Evolutionary conservation across 2,329 filamentous ascomycete genomes (phyloP).

Genomic region (Alternaria ethzedia): DNA sequence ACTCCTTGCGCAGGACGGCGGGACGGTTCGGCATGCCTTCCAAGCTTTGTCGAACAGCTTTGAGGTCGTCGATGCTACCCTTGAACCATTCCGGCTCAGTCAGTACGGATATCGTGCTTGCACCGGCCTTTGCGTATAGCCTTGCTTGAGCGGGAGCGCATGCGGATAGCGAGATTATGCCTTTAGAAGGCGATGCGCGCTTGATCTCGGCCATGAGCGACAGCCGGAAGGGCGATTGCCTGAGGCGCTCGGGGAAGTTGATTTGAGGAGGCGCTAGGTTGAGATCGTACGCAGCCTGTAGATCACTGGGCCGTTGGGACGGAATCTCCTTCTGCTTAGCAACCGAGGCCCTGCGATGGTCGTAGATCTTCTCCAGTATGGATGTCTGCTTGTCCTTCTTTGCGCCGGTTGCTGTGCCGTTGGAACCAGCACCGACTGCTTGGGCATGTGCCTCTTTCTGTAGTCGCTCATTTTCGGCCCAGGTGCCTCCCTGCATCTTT

Average conservation of each 20-base stretch:
- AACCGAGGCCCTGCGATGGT: conserved; percentile 76
- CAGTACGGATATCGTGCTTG: conserved; percentile 96
- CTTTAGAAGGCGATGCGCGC: conserved; percentile 93
- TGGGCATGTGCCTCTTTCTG: conserved; percentile 43
- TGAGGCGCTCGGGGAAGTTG: conserved; percentile 77
- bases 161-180: conserved; percentile 84
- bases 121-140: conserved; percentile 90
- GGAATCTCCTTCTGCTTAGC: conserved; percentile 82
- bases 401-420: conserved; percentile 27
- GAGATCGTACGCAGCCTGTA: conserved; percentile 86
- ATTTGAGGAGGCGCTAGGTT: conserved; percentile 85
- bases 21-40: conserved; percentile 90
- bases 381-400: conserved; percentile 71
- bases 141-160: conserved; percentile 89
- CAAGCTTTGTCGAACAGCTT: conserved; percentile 85
- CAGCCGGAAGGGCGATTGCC: conserved; percentile 84
- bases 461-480: conserved; percentile 76
- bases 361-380: conserved; percentile 91
- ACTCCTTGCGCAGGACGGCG: conserved; percentile 92
- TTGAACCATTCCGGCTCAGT: conserved; percentile 99
- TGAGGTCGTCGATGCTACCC: conserved; percentile 91
- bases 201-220: conserved; percentile 98
- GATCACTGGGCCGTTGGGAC: conserved; percentile 80
- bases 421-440: conserved; percentile 40
- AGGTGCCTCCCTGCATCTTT: conserved; percentile 85